Percentiles rank a stretch among this genome's conserved stretches.
Evolutionary conservation across 2,329 filamentous ascomycete species (phyloP).

Genomic region (Talaromyces pinophilus): DNA sequence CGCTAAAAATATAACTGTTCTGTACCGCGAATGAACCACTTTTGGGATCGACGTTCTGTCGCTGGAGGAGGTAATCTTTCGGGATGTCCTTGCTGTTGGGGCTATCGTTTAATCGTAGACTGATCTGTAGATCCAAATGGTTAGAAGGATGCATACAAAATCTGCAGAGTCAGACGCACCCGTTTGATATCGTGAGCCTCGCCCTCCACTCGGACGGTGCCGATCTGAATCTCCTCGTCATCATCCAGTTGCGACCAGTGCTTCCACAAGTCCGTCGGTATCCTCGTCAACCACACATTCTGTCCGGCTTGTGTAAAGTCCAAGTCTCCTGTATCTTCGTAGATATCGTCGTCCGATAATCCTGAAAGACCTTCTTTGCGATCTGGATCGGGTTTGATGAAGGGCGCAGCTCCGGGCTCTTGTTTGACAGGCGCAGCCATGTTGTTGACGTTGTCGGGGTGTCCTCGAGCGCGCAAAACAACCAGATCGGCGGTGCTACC

Average conservation of each 20-base stretch:
- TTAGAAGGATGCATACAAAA: not conserved
- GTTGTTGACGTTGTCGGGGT: slow-evolving; percentile 12
- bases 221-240: slow-evolving; percentile 78
- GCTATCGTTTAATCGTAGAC: slow-evolving; percentile 66
- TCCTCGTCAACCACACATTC: slow-evolving; percentile 69
- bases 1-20: slow-evolving; percentile 90
- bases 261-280: slow-evolving; percentile 80
- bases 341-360: slow-evolving; percentile 66
- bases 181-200: slow-evolving; percentile 56
- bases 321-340: slow-evolving; percentile 66
- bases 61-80: slow-evolving; percentile 81
- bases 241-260: slow-evolving; percentile 75
- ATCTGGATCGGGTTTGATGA: slow-evolving; percentile 47
- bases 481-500: too few relatives aligned
- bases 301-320: slow-evolving; percentile 56
- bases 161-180: slow-evolving; percentile 34
- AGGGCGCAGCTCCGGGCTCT: slow-evolving; percentile 42
- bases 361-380: slow-evolving; percentile 38
- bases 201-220: slow-evolving; percentile 66
- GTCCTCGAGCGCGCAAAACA: slow-evolving; percentile 15
- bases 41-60: slow-evolving; percentile 58
- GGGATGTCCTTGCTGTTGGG: slow-evolving; percentile 73
- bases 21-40: slow-evolving; percentile 54
- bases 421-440: slow-evolving; percentile 44
- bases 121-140: slow-evolving; percentile 53